Percentiles rank a stretch among this genome's conserved stretches.
These are phyloP conservation scores for Mycena kentingensis DNA, from an alignment of 768 basidiomycete genomes.

Conservation along the genomic window DNA sequence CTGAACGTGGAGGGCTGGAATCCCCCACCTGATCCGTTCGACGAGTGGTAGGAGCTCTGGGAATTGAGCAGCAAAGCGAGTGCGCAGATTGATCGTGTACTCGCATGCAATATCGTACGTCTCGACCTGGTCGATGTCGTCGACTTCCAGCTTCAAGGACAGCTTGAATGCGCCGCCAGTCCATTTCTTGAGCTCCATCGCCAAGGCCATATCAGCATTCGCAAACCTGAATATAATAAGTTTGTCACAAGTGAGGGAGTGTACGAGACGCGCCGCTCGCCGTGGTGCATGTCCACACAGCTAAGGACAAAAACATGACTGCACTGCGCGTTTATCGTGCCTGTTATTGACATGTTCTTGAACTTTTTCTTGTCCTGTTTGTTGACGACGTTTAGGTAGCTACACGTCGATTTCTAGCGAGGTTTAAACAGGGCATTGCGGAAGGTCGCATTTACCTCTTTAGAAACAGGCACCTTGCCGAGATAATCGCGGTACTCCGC, in stretches of 20 bases:
- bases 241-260: not conserved
- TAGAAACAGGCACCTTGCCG: constrained; percentile 14
- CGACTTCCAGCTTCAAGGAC: not conserved
- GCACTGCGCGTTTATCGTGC: constrained; percentile 24
- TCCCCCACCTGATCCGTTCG: constrained; percentile 12
- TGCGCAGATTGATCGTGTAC: constrained; percentile 14
- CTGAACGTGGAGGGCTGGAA: constrained; percentile 24
- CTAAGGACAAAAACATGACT: constrained; percentile 21
- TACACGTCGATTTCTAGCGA: constrained; percentile 30
- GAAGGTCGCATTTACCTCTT: too few relatives aligned
- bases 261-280: constrained; percentile 21
- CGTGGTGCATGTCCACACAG: constrained; percentile 22
- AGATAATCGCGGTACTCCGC: constrained; percentile 3
- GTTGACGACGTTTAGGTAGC: constrained; percentile 25
- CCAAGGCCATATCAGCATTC: constrained; percentile 15
- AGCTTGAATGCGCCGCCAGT: constrained; percentile 1
- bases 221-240: constrained; percentile 12
- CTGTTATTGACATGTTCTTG: constrained; percentile 24
- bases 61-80: constrained; percentile 13
- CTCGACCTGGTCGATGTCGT: constrained; percentile 2
- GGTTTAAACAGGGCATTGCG: too few relatives aligned
- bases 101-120: constrained; percentile 25
- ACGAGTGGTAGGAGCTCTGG: constrained; percentile 6
- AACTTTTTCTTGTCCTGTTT: constrained; percentile 29
- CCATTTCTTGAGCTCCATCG: not conserved